Conservation (phyloP, 2,329 filamentous ascomycete genomes). For the Sporothrix schenckii region DNA sequence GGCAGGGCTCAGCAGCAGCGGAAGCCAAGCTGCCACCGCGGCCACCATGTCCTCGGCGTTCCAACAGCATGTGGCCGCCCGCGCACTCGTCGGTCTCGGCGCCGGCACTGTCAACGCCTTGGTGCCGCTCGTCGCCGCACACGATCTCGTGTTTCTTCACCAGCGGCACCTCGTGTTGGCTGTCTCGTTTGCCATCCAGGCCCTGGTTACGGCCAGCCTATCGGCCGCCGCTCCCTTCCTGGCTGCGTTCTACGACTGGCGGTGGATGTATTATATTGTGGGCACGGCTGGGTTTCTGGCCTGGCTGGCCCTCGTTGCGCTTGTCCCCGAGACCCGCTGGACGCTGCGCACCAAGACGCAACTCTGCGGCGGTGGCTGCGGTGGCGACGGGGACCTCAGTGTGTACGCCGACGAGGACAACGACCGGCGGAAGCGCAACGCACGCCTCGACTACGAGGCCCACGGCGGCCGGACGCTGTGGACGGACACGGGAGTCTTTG, state of each 20-base stretch:
- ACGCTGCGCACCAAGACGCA: conserved; percentile 40
- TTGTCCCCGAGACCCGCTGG: conserved; percentile 46
- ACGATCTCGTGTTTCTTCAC: conserved; percentile 48
- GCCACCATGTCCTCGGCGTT: conserved; percentile 34
- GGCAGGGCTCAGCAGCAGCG: conserved; percentile 39
- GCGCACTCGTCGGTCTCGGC: conserved; percentile 45
- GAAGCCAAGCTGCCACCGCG: neutral
- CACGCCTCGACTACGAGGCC: conserved; percentile 25
- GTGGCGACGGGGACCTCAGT: conserved; percentile 29
- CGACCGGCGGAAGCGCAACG: neutral
- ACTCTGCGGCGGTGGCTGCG: conserved; percentile 34
- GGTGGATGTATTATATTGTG: conserved; percentile 45
- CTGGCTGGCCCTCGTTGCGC: conserved; percentile 43
- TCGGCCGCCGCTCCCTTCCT: conserved; percentile 41
- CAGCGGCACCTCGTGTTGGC: conserved; percentile 45
- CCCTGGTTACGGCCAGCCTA: conserved; percentile 41
- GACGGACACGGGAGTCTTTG: conserved; percentile 42
- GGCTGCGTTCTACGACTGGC: conserved; percentile 43
- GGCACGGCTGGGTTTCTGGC: conserved; percentile 41
- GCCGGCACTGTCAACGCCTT: conserved; percentile 45
- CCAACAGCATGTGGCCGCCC: conserved; percentile 42
- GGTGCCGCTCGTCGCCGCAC: conserved; percentile 45
- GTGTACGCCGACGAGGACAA: conserved; percentile 38
- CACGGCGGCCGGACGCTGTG: conserved; percentile 40
- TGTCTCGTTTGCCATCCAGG: conserved; percentile 40